Percentiles rank a stretch among this genome's conserved stretches.
Conservation (phyloP, 2,329 filamentous ascomycete genomes). For the Exophiala sp. region DNA sequence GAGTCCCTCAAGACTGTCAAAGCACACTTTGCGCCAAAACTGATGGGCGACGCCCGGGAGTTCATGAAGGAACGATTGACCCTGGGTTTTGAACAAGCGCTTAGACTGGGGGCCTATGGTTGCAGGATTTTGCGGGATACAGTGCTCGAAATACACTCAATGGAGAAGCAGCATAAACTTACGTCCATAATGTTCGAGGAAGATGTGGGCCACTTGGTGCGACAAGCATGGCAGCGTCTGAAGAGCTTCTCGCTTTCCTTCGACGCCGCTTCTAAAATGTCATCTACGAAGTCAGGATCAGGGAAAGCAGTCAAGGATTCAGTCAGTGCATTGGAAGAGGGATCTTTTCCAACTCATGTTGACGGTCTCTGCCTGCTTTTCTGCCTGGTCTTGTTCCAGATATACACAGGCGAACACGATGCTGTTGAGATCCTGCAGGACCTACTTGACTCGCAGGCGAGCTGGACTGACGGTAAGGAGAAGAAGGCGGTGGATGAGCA, state of each 20-base stretch:
- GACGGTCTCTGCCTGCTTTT: slow-evolving; percentile 77
- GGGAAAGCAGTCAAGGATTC: slow-evolving; percentile 25
- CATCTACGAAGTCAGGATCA: neutral
- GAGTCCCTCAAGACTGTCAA: neutral
- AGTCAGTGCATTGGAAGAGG: slow-evolving; percentile 28
- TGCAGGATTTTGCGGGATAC: slow-evolving; percentile 2
- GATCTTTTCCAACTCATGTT: slow-evolving; percentile 41
- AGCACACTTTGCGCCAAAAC: neutral
- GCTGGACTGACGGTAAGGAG: neutral
- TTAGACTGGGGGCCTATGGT: slow-evolving; percentile 12
- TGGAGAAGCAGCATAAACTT: slow-evolving; percentile 1
- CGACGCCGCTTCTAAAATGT: slow-evolving; percentile 35
- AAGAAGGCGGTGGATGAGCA: slow-evolving; percentile 26
- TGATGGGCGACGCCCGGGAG: slow-evolving; percentile 8
- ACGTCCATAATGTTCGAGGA: slow-evolving; percentile 17
- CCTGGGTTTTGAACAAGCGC: slow-evolving; percentile 19
- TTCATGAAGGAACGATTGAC: slow-evolving; percentile 16
- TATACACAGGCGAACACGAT: slow-evolving; percentile 86
- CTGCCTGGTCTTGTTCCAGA: slow-evolving; percentile 77
- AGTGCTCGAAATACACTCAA: slow-evolving; percentile 1
- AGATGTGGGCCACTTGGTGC: slow-evolving; percentile 27
- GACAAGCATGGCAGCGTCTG: slow-evolving; percentile 42
- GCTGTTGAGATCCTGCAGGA: slow-evolving; percentile 79
- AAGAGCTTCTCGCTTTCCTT: slow-evolving; percentile 32
- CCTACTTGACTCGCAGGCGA: slow-evolving; percentile 68